These are phyloP conservation scores for Fusarium marasasianum DNA, from an alignment of 2,329 filamentous ascomycete genomes.

Conservation along the genomic window DNA sequence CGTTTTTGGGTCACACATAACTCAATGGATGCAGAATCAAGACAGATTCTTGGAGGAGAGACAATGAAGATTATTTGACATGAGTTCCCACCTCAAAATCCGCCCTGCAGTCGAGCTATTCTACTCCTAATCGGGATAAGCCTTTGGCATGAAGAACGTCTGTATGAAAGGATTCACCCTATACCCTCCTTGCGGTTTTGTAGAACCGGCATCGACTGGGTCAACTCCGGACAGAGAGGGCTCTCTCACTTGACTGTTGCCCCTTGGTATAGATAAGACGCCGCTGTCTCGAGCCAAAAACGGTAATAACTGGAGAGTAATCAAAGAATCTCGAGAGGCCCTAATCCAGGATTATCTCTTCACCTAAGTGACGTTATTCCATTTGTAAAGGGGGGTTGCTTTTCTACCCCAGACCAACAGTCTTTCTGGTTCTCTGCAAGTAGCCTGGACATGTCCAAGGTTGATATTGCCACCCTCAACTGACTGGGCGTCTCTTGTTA, in stretches of 20 bases:
- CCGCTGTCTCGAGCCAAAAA: background rate
- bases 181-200: background rate
- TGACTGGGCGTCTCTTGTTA: background rate
- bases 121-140: slow-evolving; percentile 24
- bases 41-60: slow-evolving; percentile 3
- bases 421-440: background rate
- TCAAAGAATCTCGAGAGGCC: too few species aligned
- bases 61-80: slow-evolving; percentile 4
- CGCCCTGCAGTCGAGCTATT: slow-evolving; percentile 4
- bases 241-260: background rate
- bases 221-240: background rate
- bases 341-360: background rate
- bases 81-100: slow-evolving; percentile 14
- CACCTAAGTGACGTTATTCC: background rate
- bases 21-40: slow-evolving; percentile 14
- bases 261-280: background rate
- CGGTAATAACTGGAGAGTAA: background rate
- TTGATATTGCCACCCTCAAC: background rate
- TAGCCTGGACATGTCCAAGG: background rate
- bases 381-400: background rate
- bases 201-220: background rate
- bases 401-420: background rate
- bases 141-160: background rate
- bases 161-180: background rate
- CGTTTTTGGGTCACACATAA: slow-evolving; percentile 12